Evolutionary conservation across 495 filamentous ascomycete species (phyloP).

Genomic region (Podospora bellae-mahoneyi): DNA sequence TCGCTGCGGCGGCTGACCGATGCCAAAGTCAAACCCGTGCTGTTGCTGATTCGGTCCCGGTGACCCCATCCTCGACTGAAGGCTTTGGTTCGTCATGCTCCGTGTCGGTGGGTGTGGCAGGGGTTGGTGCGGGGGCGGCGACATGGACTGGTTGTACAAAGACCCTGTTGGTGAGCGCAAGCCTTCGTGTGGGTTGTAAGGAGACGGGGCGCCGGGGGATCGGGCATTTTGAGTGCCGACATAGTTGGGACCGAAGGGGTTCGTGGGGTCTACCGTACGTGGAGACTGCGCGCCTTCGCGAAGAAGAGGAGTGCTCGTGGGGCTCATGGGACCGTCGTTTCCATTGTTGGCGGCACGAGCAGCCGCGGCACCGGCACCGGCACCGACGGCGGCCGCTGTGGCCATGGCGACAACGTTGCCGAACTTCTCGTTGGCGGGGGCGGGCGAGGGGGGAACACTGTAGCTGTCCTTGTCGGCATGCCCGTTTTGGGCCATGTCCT

Average conservation of each 20-base stretch:
- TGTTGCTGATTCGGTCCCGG: constrained; percentile 30
- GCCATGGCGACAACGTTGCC: constrained; percentile 5
- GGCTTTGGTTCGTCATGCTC: constrained; percentile 32
- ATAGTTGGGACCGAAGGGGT: constrained; percentile 1
- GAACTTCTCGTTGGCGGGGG: constrained; percentile 21
- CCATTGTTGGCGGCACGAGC: constrained; percentile 21
- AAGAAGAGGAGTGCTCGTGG: constrained; percentile 15
- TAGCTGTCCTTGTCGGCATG: constrained; percentile 33
- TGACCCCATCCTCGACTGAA: constrained; percentile 23
- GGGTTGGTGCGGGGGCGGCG: constrained; percentile 22
- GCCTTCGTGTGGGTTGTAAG: constrained; percentile 12
- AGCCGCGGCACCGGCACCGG: constrained; percentile 24
- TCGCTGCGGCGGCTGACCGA: constrained; percentile 14
- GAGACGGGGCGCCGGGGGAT: background rate
- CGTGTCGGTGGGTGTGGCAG: constrained; percentile 29
- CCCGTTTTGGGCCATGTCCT: constrained; percentile 35
- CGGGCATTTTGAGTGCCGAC: background rate
- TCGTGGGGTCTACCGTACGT: background rate
- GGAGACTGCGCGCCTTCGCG: constrained; percentile 9
- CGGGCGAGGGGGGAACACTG: constrained; percentile 37
- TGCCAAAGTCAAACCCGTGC: constrained; percentile 21
- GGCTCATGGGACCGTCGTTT: constrained; percentile 25
- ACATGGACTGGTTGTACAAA: constrained; percentile 16
- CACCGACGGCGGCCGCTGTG: constrained; percentile 12
- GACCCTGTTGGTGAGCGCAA: constrained; percentile 5